Conservation (phyloP, 768 basidiomycete genomes). For the Russula brevipes region DNA sequence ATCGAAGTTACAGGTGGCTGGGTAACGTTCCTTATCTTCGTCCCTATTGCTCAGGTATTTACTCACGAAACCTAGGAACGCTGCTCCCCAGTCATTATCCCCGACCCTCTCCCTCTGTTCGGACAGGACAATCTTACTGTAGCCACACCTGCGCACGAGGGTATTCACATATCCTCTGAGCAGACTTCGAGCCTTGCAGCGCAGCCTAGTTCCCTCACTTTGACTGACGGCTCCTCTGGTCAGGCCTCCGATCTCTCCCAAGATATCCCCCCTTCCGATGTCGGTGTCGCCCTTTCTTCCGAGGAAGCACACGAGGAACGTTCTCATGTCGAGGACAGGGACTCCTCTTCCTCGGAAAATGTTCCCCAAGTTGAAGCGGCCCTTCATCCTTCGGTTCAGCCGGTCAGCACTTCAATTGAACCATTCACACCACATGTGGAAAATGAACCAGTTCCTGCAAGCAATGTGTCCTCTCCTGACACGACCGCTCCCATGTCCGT, state of each 20-base stretch:
- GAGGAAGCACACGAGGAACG: background rate
- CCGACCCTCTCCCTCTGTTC: conserved; percentile 1
- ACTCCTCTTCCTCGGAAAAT: background rate
- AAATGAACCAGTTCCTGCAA: background rate
- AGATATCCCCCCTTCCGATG: background rate
- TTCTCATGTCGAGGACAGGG: conserved; percentile 1
- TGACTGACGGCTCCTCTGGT: background rate
- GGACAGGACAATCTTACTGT: background rate
- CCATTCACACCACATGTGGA: background rate
- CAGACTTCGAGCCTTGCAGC: background rate
- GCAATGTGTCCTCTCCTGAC: background rate
- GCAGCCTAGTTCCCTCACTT: background rate
- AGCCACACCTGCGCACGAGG: background rate
- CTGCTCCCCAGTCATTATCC: conserved; percentile 7
- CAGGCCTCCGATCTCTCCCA: background rate
- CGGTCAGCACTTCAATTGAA: background rate
- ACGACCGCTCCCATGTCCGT: background rate
- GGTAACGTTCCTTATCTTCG: conserved; percentile 1
- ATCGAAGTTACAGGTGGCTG: conserved; percentile 23
- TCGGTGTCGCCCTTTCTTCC: background rate
- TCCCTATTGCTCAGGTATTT: background rate
- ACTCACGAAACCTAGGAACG: conserved; percentile 8
- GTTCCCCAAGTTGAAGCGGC: background rate
- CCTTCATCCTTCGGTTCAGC: background rate
- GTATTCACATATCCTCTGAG: background rate